Conservation (phyloP, 2,329 filamentous ascomycete genomes). For the Fusarium sp. region DNA sequence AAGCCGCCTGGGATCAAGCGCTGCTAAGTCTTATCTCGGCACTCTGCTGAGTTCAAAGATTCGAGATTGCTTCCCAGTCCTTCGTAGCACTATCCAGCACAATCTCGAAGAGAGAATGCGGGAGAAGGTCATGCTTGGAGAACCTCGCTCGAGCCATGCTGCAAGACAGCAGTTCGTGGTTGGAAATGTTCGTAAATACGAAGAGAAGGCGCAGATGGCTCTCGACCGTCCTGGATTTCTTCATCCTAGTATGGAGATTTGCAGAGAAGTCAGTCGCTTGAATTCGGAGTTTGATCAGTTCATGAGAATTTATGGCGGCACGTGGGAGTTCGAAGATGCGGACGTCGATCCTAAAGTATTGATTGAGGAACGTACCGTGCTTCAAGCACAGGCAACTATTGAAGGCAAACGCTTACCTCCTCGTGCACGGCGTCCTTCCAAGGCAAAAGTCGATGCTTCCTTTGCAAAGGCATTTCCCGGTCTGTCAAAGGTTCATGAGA, state of each 20-base stretch:
- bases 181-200: constrained; percentile 43
- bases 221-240: constrained; percentile 48
- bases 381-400: background rate
- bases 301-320: constrained; percentile 49
- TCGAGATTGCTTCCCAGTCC: constrained; percentile 50
- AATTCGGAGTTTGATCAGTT: constrained; percentile 47
- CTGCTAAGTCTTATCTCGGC: constrained; percentile 50
- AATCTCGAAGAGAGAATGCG: constrained; percentile 36
- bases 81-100: constrained; percentile 44
- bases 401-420: background rate
- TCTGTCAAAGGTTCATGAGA: background rate
- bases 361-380: background rate
- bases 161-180: constrained; percentile 48
- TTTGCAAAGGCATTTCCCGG: constrained; percentile 17
- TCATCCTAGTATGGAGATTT: constrained; percentile 41
- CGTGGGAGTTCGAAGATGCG: constrained; percentile 46
- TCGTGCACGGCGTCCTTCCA: background rate
- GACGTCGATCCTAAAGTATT: constrained; percentile 30
- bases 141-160: constrained; percentile 42
- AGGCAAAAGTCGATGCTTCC: background rate
- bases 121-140: constrained; percentile 42
- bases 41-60: constrained; percentile 54
- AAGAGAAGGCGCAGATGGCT: constrained; percentile 33
- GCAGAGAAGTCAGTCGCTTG: constrained; percentile 37
- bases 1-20: constrained; percentile 47